Evolutionary conservation across 176 grass and related monocot genomes (phyloP).

Genomic region (maize (Zea mays)): Zm-B73-REFERENCE-NAM-5.0 NC_050105.1:46509501-46510000

Average conservation of each 20-base stretch:
- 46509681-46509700: neutral
- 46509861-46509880: neutral
- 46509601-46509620: neutral
- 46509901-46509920: neutral
- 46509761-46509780: no score
- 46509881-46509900: neutral
- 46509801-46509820: neutral
- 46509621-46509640: neutral
- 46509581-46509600: no score
- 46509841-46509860: neutral
- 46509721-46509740: no score
- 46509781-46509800: neutral
- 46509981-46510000: constrained; percentile 54
- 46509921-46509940: neutral
- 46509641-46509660: neutral
- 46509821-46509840: neutral
- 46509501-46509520: no score
- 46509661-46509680: neutral
- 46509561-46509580: no score
- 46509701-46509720: neutral
- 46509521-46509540: no score
- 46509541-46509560: no score
- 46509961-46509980: constrained; percentile 36
- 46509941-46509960: neutral
- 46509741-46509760: no score